Conservation (phyloP, 352 stramenopile genomes). For the Phytophthora sp. region DNA sequence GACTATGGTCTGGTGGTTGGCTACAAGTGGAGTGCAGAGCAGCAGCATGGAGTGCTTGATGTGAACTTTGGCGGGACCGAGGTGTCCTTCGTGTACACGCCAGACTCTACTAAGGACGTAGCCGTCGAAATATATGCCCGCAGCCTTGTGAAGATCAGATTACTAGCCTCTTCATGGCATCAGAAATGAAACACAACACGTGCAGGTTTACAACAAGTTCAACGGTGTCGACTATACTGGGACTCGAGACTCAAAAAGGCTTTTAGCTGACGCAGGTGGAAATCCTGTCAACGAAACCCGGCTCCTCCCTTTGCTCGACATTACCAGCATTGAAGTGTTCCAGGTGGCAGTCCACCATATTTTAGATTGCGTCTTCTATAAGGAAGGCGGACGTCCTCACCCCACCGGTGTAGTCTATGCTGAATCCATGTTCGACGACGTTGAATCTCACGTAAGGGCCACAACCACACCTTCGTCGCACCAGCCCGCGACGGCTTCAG, state of each 20-base stretch:
- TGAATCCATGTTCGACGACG: not conserved
- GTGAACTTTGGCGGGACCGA: not conserved
- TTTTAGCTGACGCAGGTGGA: not conserved
- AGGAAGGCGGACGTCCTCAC: not conserved
- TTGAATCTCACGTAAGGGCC: not conserved
- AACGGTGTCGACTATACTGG: not conserved
- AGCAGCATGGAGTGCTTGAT: not conserved
- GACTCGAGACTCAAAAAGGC: not conserved
- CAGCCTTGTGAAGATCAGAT: conserved; percentile 1
- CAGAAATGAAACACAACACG: conserved; percentile 7
- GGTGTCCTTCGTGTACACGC: not conserved
- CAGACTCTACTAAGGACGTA: not conserved
- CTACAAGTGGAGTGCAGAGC: not conserved
- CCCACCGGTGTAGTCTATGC: not conserved
- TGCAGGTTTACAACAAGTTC: conserved; percentile 14
- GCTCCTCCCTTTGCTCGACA: not conserved
- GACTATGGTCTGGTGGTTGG: conserved; percentile 20
- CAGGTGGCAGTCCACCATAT: not conserved
- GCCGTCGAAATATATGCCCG: conserved; percentile 20
- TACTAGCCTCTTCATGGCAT: conserved; percentile 14
- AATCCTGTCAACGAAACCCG: not conserved
- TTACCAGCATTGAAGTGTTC: not conserved
- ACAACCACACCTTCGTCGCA: not conserved
- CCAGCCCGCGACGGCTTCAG: no score
- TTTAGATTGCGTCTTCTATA: not conserved